Percentiles rank a stretch among this genome's conserved stretches.
phyloP scores from a whole-genome alignment of 1,284 basidiomycete species.

The Austropuccinia psidii region DNA sequence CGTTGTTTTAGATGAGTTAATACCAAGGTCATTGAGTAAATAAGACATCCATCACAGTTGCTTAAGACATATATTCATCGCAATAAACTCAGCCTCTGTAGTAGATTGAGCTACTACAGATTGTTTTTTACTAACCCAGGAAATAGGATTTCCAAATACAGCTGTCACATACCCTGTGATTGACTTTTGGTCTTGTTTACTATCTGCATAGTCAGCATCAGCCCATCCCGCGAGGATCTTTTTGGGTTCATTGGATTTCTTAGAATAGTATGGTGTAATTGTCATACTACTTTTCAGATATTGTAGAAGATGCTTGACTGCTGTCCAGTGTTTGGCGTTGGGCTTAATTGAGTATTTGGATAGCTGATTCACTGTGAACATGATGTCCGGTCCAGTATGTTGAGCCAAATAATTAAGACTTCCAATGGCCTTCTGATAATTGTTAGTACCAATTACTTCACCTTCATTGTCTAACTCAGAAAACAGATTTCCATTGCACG shows the following conservation, averaged over 20 bases:
- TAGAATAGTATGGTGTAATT: neutral
- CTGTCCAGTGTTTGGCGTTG: neutral
- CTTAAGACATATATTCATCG: neutral
- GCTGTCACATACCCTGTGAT: neutral
- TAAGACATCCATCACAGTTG: slow-evolving; percentile 13
- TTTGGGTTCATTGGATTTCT: no score
- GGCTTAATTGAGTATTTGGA: neutral
- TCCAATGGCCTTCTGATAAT: neutral
- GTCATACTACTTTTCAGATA: neutral
- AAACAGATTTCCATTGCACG: neutral
- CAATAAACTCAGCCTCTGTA: neutral
- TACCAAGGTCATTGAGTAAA: neutral
- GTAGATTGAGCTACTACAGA: neutral
- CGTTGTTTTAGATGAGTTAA: neutral
- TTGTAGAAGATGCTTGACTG: neutral
- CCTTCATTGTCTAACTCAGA: neutral
- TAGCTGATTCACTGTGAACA: slow-evolving; percentile 1
- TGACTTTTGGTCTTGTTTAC: neutral
- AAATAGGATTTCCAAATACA: slow-evolving; percentile 13
- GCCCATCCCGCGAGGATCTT: slow-evolving; percentile 14
- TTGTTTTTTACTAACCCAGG: neutral
- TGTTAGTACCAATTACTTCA: neutral
- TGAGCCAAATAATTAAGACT: neutral
- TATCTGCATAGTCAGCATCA: neutral
- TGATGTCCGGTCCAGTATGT: neutral